phyloP scores from a whole-genome alignment of 2,329 filamentous ascomycete genomes.

The Hortaea werneckii region DNA sequence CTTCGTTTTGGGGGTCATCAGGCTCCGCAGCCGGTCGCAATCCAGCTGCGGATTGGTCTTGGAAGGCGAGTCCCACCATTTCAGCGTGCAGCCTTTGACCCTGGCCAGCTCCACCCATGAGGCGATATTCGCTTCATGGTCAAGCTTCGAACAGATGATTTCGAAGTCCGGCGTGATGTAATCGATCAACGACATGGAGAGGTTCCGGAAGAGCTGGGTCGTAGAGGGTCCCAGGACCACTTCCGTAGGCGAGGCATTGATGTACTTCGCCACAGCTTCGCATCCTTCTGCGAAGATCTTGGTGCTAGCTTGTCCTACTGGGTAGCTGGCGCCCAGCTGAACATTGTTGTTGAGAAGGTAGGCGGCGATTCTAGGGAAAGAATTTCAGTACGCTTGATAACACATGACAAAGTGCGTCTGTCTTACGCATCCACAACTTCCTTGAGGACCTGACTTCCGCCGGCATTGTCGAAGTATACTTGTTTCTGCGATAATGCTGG shows the following conservation, averaged over 20 bases:
- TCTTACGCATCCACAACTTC: constrained; percentile 56
- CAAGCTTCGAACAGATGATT: constrained; percentile 59
- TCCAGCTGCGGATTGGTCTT: constrained; percentile 49
- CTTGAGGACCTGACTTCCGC: constrained; percentile 57
- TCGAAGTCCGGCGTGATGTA: constrained; percentile 45
- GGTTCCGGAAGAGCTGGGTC: constrained; percentile 66
- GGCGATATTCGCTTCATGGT: constrained; percentile 70
- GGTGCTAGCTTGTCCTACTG: constrained; percentile 49
- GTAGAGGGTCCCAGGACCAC: constrained; percentile 65
- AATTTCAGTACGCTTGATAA: constrained; percentile 1
- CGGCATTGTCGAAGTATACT: constrained; percentile 69
- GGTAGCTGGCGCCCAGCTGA: constrained; percentile 64
- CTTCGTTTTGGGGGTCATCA: constrained; percentile 55
- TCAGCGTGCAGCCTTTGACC: constrained; percentile 50
- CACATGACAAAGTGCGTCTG: not conserved
- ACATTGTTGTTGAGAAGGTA: constrained; percentile 63
- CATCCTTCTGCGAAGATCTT: constrained; percentile 50
- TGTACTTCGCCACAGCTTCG: constrained; percentile 56
- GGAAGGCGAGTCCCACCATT: constrained; percentile 51
- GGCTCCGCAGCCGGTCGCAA: constrained; percentile 43
- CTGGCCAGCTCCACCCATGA: constrained; percentile 62
- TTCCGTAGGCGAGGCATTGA: constrained; percentile 57
- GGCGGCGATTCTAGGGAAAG: constrained; percentile 44
- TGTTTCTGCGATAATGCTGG: constrained; percentile 58
- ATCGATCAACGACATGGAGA: constrained; percentile 47